Percentiles rank a stretch among this genome's conserved stretches.
phyloP scores from a whole-genome alignment of 306 rosid species.

The Acmispon strigosus region DNA sequence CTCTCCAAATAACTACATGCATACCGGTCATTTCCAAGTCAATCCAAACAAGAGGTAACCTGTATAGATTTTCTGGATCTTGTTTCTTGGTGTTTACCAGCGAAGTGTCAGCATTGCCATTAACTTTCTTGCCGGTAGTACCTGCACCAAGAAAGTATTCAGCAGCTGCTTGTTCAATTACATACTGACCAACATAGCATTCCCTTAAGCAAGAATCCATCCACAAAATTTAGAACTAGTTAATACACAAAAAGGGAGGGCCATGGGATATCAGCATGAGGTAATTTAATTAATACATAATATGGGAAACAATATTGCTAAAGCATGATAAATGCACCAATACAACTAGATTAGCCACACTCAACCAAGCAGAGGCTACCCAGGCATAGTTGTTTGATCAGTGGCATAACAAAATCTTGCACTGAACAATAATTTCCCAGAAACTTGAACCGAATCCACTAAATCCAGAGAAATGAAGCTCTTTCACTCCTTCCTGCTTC shows the following conservation, averaged over 20 bases:
- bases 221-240: not conserved
- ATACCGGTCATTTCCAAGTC: slow-evolving; percentile 99
- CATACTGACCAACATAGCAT: not conserved
- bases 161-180: not conserved
- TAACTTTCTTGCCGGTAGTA: slow-evolving; percentile 31
- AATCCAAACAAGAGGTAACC: slow-evolving; percentile 89
- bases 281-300: not conserved
- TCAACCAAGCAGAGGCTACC: not conserved
- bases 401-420: not conserved
- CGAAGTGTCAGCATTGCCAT: slow-evolving; percentile 13
- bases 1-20: not conserved
- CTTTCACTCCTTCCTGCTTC: not conserved
- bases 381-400: not conserved
- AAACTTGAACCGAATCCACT: not conserved
- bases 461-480: not conserved
- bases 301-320: not conserved
- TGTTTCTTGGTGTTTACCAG: slow-evolving; percentile 22
- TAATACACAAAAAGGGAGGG: not conserved
- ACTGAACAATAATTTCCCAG: not conserved
- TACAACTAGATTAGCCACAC: not conserved
- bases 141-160: slow-evolving; percentile 43
- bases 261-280: not conserved
- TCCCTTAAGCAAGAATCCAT: not conserved
- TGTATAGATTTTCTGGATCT: slow-evolving; percentile 29
- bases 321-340: not conserved